phyloP scores from a whole-genome alignment of 2,329 filamentous ascomycete genomes.

The Colletotrichum endophyticum region DNA sequence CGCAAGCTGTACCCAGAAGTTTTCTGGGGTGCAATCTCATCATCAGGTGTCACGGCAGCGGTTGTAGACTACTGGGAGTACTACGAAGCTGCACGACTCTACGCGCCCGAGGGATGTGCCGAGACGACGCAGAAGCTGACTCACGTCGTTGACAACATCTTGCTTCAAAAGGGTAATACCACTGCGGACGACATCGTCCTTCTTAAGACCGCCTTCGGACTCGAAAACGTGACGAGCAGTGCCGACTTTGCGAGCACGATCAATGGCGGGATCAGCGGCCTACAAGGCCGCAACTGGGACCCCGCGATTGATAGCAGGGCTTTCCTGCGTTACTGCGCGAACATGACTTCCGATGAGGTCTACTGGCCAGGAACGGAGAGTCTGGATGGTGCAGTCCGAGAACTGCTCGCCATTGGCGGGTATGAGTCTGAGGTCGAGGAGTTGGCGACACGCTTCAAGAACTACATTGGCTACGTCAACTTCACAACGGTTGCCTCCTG shows the following conservation, averaged over 20 bases:
- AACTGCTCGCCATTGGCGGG: conserved; percentile 47
- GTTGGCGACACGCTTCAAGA: conserved; percentile 51
- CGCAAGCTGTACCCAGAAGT: conserved; percentile 78
- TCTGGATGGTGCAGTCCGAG: conserved; percentile 37
- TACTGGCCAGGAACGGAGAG: conserved; percentile 47
- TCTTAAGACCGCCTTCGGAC: conserved; percentile 50
- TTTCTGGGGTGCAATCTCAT: conserved; percentile 81
- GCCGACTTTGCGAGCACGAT: conserved; percentile 56
- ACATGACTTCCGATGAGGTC: conserved; percentile 44
- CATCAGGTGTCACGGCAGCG: conserved; percentile 78
- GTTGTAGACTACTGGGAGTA: conserved; percentile 79
- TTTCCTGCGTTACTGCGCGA: conserved; percentile 54
- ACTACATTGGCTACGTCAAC: conserved; percentile 55
- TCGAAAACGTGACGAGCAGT: conserved; percentile 43
- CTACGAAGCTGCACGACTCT: conserved; percentile 54
- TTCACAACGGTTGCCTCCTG: conserved; percentile 18
- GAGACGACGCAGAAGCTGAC: conserved; percentile 63
- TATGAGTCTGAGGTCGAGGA: conserved; percentile 24
- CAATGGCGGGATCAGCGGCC: conserved; percentile 40
- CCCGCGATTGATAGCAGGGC: conserved; percentile 43
- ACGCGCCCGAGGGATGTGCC: conserved; percentile 65
- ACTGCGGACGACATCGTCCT: conserved; percentile 29
- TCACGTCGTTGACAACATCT: conserved; percentile 55
- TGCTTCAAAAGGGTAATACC: conserved; percentile 38
- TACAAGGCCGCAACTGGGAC: conserved; percentile 61